Base-by-base conservation (phyloP, 371 early-diverging fungal genomes). In the Mucor piriformis region DNA sequence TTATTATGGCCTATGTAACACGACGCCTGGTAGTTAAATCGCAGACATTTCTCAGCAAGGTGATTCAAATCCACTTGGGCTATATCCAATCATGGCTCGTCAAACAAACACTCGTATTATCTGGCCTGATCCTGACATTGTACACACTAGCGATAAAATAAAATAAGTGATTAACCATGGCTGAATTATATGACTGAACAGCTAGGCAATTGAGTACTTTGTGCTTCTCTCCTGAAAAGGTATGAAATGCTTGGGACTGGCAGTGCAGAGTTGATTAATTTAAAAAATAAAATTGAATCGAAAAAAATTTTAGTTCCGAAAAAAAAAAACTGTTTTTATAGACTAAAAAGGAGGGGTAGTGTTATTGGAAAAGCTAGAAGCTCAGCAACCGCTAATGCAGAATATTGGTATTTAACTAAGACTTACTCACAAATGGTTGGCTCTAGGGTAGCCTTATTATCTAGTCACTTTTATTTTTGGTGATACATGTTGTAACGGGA, bases 61-160 rank as follows among this genome's bases (percentile, higher is more conserved):
- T 20, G 34, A 33, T 37, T 5, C 16, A 6, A 40, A 8, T 29
- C 0, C 6, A 24, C 16, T 12, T 35, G 3, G 7, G 16, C 37
- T 55, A 25, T 5, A 10, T 49, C 8, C 54, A 50, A 11, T 15
- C 16, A 15, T 68, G 63, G 63, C 21, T 68, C 3, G 21, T 37
- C 15, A 53, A 33, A 18, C 68, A 68, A 34, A 64, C 68, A 1
- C 68, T 64, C 48, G 16, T 59, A 5, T 18, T 68, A 24, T 50
- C 60, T 2, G 29, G 16, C 6, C 29, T 44, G 1, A 34, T 63
- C 10, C 53, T 53, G 6, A 51, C 57, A n/a, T 33, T 21, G 1
- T 59, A 42, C 37, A 23, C 35, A 29, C 10, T 3, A 13, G 12
- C 47, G 18, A 46, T 35, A 13, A 16, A 12, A 15, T 27, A 42